These are phyloP conservation scores for Cyberlindnera suaveolens DNA, from an alignment of 805 yeast species.

Conservation along the genomic window DNA sequence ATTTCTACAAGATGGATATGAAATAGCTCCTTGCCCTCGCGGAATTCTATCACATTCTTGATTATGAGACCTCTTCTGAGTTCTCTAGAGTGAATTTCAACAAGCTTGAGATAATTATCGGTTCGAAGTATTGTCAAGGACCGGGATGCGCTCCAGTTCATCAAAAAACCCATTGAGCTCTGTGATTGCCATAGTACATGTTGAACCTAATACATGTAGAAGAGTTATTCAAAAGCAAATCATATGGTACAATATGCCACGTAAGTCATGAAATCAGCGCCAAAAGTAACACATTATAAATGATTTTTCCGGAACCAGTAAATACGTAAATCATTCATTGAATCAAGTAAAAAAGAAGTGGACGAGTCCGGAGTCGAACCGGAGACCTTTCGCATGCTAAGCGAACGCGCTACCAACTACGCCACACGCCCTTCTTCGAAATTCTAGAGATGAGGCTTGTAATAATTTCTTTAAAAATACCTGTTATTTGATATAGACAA, in stretches of 20 bases:
- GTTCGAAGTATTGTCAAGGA: background rate
- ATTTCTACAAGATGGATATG: background rate
- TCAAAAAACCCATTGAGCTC: too few relatives aligned
- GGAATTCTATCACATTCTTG: background rate
- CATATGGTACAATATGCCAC: too few relatives aligned
- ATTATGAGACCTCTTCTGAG: background rate
- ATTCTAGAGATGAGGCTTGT: too few relatives aligned
- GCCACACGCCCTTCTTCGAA: constrained; percentile 57
- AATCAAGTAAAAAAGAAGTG: constrained; percentile 35
- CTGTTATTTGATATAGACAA: too few relatives aligned
- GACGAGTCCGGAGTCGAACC: constrained; percentile 76
- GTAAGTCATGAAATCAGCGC: too few relatives aligned
- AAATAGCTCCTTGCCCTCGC: background rate
- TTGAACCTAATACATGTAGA: too few relatives aligned
- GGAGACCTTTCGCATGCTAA: constrained; percentile 76
- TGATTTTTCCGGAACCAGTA: background rate
- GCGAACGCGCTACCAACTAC: constrained; percentile 81
- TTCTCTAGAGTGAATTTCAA: background rate
- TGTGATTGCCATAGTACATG: too few relatives aligned
- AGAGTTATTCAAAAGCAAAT: too few relatives aligned
- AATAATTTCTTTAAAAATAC: too few relatives aligned
- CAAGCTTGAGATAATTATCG: background rate
- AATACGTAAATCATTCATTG: too few relatives aligned
- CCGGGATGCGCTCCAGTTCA: too few relatives aligned
- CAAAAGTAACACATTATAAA: too few relatives aligned